Evolutionary conservation across 148 eudicot genomes (phyloP).

Genomic region (Chenopodium album): DNA sequence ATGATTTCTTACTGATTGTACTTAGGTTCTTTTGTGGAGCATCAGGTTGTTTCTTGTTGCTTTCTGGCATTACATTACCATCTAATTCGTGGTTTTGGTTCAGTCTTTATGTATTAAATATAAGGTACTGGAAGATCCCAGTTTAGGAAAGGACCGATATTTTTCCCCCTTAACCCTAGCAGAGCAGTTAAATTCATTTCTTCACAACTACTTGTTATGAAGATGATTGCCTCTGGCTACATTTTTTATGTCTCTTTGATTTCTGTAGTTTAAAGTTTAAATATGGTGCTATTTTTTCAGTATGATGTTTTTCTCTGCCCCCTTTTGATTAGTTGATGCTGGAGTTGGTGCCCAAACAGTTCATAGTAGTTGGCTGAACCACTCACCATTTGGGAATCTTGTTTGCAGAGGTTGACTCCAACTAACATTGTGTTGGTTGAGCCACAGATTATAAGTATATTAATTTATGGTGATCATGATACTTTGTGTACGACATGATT

Average conservation of each 20-base stretch:
- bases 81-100: slow-evolving; percentile 44
- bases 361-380: slow-evolving; percentile 17
- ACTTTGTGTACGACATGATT: slow-evolving; percentile 10
- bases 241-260: slow-evolving; percentile 6
- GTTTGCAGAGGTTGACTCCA: slow-evolving; percentile 12
- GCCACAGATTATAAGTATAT: neutral
- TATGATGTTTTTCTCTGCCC: neutral
- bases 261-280: slow-evolving; percentile 15
- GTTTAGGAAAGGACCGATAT: slow-evolving; percentile 25
- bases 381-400: neutral
- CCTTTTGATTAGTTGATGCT: neutral
- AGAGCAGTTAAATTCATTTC: slow-evolving; percentile 24
- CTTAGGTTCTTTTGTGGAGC: slow-evolving; percentile 34
- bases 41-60: slow-evolving; percentile 42
- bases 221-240: slow-evolving; percentile 24
- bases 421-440: neutral
- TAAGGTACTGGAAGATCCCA: slow-evolving; percentile 43
- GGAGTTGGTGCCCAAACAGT: neutral
- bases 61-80: slow-evolving; percentile 34
- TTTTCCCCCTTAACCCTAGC: slow-evolving; percentile 15
- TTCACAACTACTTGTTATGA: slow-evolving; percentile 27
- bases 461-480: slow-evolving; percentile 5
- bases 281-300: neutral
- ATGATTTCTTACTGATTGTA: slow-evolving; percentile 32
- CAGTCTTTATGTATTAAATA: slow-evolving; percentile 38